phyloP scores from a whole-genome alignment of 768 basidiomycete genomes.

The Mrakia frigida region DNA sequence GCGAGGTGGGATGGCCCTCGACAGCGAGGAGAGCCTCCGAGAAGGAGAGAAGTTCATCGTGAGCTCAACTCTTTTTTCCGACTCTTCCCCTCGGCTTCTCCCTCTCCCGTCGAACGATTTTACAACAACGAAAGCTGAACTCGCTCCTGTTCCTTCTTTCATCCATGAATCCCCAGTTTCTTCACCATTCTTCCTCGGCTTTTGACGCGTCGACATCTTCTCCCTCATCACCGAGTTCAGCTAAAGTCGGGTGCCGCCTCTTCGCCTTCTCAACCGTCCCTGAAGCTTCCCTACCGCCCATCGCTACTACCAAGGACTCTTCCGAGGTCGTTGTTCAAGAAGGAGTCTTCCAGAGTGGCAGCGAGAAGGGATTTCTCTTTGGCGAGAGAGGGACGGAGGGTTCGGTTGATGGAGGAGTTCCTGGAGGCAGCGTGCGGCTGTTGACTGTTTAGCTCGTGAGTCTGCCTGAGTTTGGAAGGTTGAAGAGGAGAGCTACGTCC shows the following conservation, averaged over 20 bases:
- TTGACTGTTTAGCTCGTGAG: background rate
- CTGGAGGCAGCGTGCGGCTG: background rate
- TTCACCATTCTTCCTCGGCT: background rate
- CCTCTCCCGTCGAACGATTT: no score
- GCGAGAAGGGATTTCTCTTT: background rate
- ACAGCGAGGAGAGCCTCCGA: slow-evolving; percentile 40
- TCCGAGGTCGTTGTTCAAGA: background rate
- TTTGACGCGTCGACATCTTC: no score
- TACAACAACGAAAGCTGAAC: background rate
- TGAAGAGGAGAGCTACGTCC: no score
- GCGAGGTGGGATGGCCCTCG: slow-evolving; percentile 41
- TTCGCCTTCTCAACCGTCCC: background rate
- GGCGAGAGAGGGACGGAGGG: background rate
- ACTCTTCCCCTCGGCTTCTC: no score
- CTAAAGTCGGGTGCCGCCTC: background rate
- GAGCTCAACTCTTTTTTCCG: slow-evolving; percentile 28
- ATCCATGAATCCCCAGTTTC: background rate
- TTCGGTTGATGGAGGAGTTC: background rate
- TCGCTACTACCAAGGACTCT: background rate
- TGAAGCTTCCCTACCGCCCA: background rate
- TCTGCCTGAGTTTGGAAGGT: no score
- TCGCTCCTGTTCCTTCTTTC: background rate
- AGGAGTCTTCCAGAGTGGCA: background rate
- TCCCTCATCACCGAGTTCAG: background rate
- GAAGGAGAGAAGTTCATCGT: slow-evolving; percentile 41